Conservation (phyloP, 331 rosid genomes). For the Cydonia oblonga region DNA sequence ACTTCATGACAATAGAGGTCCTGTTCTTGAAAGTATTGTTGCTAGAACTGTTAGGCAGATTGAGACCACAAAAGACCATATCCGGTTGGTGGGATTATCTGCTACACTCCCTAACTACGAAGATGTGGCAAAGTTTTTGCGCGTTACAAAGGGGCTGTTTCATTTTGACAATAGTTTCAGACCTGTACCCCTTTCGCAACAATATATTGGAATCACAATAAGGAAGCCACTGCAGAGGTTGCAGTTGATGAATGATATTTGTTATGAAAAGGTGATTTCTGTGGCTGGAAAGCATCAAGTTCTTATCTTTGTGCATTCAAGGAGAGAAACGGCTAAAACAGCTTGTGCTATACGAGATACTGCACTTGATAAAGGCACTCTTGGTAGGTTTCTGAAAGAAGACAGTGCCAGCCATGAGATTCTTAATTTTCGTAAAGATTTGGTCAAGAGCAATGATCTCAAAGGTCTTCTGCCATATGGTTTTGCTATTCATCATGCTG, state of each 20-base stretch:
- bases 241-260: conserved; percentile 71
- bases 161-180: conserved; percentile 75
- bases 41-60: conserved; percentile 91
- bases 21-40: conserved; percentile 80
- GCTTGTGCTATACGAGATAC: conserved; percentile 59
- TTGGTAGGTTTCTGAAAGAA: conserved; percentile 63
- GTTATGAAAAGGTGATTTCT: conserved; percentile 64
- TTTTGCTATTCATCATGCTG: conserved; percentile 89
- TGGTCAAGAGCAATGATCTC: conserved; percentile 79
- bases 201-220: conserved; percentile 69
- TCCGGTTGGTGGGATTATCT: conserved; percentile 80
- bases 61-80: conserved; percentile 68
- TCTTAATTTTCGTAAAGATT: conserved; percentile 64
- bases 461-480: conserved; percentile 84
- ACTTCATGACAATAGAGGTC: conserved; percentile 87
- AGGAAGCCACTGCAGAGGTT: conserved; percentile 89
- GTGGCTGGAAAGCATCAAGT: conserved; percentile 68
- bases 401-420: conserved; percentile 76
- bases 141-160: conserved; percentile 58
- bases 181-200: conserved; percentile 87
- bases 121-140: conserved; percentile 74
- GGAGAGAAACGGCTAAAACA: conserved; percentile 67
- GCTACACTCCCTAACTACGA: conserved; percentile 79
- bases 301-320: conserved; percentile 70
- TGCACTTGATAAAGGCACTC: conserved; percentile 59